Evolutionary conservation across 75 land plant genomes (phyloP).

Genomic region (Adiantum capillusveneris): DNA sequence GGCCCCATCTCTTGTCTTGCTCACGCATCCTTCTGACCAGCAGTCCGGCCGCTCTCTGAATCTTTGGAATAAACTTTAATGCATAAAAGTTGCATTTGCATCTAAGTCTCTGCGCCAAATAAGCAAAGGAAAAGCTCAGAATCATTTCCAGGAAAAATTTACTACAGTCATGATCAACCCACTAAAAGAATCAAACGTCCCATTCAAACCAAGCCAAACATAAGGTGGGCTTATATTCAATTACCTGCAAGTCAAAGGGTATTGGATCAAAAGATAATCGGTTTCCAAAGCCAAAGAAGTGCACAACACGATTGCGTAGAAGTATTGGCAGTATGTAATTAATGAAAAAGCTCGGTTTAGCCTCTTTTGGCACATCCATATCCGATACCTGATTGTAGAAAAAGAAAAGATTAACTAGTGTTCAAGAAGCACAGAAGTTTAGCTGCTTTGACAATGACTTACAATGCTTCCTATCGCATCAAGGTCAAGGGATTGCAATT

Average conservation of each 20-base stretch:
- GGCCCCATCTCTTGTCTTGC: constrained; percentile 26
- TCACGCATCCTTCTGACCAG: constrained; percentile 65
- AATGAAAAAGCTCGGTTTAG: constrained; percentile 78
- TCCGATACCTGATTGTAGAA: constrained; percentile 61
- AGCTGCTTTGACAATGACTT: constrained; percentile 25
- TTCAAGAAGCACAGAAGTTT: background rate
- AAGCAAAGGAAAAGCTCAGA: too few relatives aligned
- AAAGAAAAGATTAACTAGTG: background rate
- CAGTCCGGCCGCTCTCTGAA: constrained; percentile 71
- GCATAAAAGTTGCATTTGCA: constrained; percentile 99
- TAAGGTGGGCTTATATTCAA: too few relatives aligned
- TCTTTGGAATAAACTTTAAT: constrained; percentile 59
- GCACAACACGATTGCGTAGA: constrained; percentile 71
- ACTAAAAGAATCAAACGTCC: too few relatives aligned
- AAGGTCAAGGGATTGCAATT: constrained; percentile 75
- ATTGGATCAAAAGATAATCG: constrained; percentile 92
- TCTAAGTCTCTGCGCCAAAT: constrained; percentile 62
- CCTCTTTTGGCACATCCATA: constrained; percentile 71
- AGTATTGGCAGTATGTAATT: constrained; percentile 67
- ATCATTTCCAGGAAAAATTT: too few relatives aligned
- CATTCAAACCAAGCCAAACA: too few relatives aligned
- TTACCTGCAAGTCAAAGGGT: constrained; percentile 84
- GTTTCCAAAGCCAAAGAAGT: constrained; percentile 87
- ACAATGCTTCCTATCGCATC: constrained; percentile 91
- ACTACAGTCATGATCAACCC: too few relatives aligned